phyloP scores from a whole-genome alignment of 192 early-diverging fungal species.

The Podila verticillata region DNA sequence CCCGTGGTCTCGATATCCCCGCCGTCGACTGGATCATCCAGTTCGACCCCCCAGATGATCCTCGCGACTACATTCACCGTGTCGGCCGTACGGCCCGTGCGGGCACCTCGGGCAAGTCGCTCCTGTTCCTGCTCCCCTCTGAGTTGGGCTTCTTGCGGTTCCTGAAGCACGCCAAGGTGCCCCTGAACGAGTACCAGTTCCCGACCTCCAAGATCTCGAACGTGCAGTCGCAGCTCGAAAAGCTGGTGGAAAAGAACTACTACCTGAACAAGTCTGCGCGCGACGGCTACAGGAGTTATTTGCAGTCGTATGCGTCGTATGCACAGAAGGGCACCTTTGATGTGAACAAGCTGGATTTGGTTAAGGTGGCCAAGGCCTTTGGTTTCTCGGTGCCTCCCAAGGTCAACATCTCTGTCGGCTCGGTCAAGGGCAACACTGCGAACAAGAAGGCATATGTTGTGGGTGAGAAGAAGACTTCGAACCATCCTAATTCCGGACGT shows the following conservation, averaged over 20 bases:
- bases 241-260: constrained; percentile 97
- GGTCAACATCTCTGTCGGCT: constrained; percentile 81
- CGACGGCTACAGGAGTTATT: constrained; percentile 96
- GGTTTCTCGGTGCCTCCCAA: constrained; percentile 96
- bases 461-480: constrained; percentile 45
- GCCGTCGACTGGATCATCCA: constrained; percentile 99
- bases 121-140: constrained; percentile 94
- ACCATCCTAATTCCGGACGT: constrained; percentile 38
- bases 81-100: constrained; percentile 97
- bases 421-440: constrained; percentile 43
- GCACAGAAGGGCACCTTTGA: constrained; percentile 97
- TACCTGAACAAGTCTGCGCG: constrained; percentile 96
- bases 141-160: constrained; percentile 97
- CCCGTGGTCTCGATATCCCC: constrained; percentile 97
- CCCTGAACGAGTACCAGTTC: constrained; percentile 99
- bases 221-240: constrained; percentile 95
- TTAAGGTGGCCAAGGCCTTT: constrained; percentile 93
- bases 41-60: constrained; percentile 99
- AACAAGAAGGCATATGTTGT: constrained; percentile 52
- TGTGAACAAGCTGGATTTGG: constrained; percentile 89
- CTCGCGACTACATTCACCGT: constrained; percentile 95
- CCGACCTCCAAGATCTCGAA: constrained; percentile 94
- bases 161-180: constrained; percentile 98
- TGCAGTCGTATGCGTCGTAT: constrained; percentile 95
- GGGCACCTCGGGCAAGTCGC: constrained; percentile 86